Evolutionary conservation across 192 early-diverging fungal species (phyloP), one percentile per base, ranked within the genome.

Genomic region (Entomortierella lignicola): DNA sequence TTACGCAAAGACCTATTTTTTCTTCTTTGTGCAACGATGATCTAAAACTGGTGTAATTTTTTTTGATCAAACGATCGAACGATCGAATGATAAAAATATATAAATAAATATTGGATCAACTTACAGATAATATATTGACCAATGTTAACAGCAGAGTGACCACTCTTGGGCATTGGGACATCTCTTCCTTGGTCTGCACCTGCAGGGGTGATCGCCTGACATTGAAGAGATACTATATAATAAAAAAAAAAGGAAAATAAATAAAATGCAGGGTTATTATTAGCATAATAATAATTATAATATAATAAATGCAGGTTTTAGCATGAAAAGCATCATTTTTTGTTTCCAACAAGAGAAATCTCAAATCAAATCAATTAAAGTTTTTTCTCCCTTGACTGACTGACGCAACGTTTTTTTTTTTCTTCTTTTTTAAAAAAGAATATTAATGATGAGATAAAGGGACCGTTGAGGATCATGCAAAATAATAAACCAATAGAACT

Each of bases 71-170:
- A 37, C 10, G 34, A 37, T 4, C 34, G 34, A 31, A 56, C 15
- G 23, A 39, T 21, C 2, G 53, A 18, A 60, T 12, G 8, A 27
- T 48, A 5, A 27, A 63, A 32, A 30, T 32, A 25, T 34, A 30
- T 18, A 48, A 17, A 18, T 52, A 51, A 12, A 4, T 18, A 0
- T 7, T 23, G 11, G 8, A 42, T 41, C 27, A 51, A 64, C 80
- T 73, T 80, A 85, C 84, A 63, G 41, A 85, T 74, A 12, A 88
- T 74, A 55, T 84, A 75, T 55, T 82, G 71, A 4, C 77, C 80
- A 62, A 88, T 81, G 54, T 81, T 74, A 25, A 84, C 82, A 56
- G 82, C 82, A 21, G 84, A 70, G 44, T 86, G 77, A 27, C 70
- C 66, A 48, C 71, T 82, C 77, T 85, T 85, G 12, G 81, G 65